Conservation (phyloP, 106 monocot species). For the Amphibolis antarctica region DNA sequence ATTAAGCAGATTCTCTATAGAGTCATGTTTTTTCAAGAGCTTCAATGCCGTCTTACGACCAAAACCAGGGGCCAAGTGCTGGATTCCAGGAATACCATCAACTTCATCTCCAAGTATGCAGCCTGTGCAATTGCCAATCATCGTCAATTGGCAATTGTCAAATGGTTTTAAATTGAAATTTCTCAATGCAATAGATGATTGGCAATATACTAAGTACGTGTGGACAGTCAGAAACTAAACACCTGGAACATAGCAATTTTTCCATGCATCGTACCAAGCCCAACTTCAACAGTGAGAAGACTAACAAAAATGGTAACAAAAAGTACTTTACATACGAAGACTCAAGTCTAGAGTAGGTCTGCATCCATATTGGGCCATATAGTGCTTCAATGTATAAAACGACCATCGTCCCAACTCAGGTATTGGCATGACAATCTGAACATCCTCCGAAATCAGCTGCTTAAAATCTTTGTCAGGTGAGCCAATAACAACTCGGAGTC, state of each 20-base stretch:
- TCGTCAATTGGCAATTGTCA: no score
- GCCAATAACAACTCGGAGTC: constrained; percentile 67
- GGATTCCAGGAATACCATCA: constrained; percentile 97
- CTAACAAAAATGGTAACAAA: background rate
- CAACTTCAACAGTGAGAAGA: background rate
- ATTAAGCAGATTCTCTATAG: constrained; percentile 67
- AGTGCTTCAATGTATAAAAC: constrained; percentile 79
- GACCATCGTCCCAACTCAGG: constrained; percentile 85
- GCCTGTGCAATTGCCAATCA: constrained; percentile 21
- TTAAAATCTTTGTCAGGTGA: constrained; percentile 99
- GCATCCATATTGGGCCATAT: constrained; percentile 68
- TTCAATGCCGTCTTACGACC: constrained; percentile 90
- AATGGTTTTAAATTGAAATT: no score
- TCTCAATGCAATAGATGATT: no score
- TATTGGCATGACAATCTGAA: constrained; percentile 92
- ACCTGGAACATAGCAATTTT: no score
- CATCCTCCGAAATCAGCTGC: constrained; percentile 79
- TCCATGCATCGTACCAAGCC: background rate
- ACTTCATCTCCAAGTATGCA: constrained; percentile 87
- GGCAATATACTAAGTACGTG: no score
- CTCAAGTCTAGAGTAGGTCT: constrained; percentile 81
- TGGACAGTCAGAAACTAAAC: no score
- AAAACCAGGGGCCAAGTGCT: constrained; percentile 67
- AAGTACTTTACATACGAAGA: constrained; percentile 57
- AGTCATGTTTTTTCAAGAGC: constrained; percentile 80